Base-by-base conservation (phyloP, 73 alveolate species). In the Uronychia binucleata region DNA sequence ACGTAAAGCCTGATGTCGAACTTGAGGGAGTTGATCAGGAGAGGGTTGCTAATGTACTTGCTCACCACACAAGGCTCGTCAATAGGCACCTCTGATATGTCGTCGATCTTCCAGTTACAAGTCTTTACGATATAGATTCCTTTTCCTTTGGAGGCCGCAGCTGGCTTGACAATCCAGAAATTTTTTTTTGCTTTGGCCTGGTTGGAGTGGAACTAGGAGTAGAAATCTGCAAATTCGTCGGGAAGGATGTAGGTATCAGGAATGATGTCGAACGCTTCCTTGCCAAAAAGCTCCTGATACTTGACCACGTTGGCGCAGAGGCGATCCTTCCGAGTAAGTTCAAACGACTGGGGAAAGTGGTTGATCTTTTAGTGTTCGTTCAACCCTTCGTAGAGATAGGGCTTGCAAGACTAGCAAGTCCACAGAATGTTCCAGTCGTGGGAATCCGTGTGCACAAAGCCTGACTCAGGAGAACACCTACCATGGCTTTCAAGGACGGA, bases 191-290 rank as follows among this genome's bases (percentile, higher is more conserved):
- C 67, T 81, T 84, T 95, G 58, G 57, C 35, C 82, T 85, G 87
- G 84, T 81, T 74, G 75, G 82, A 82, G 59, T 94, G 88, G 85
- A 91, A 96, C 59, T 94, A 97, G 31, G 93, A 90, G 78, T 92
- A 91, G 86, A 96, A 96, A 75, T 89, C 93, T 1, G 97, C 89
- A 84, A 93, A 89, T 76, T 96, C 99, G 76, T 96, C 98, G 28
- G 99, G 99, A 11, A 96, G 87, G 32, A 92, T 75, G 86, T 85
- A 96, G 28, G 97, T 96, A 74, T 96, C 99, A 19, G 99, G 99
- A 60, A 93, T 86, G 60, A 94, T 84, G 57, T 94, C 87, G 77
- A 87, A 96, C 33, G 34, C 67, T 13, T 82, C 93, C 58, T 77
- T 78, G 0, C 96, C 94, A 59, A 74, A 90, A 80, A 82, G 92